phyloP scores from a whole-genome alignment of 345 rosid species.

The Salix arbutifolia region DNA sequence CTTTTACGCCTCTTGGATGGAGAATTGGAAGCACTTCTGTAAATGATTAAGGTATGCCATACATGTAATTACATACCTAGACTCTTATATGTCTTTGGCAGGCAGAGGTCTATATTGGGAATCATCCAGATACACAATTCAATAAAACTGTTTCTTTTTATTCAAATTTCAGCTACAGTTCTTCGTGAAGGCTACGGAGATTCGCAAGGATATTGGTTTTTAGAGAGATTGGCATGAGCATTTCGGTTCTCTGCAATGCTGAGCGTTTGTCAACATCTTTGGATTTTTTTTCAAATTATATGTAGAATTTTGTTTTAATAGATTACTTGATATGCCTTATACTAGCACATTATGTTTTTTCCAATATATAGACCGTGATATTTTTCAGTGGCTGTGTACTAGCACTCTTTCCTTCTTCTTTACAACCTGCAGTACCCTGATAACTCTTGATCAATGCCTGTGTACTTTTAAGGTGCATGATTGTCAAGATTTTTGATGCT shows the following conservation, averaged over 20 bases:
- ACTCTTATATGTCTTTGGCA: not conserved
- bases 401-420: not conserved
- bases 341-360: not conserved
- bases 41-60: not conserved
- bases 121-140: not conserved
- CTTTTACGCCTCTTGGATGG: not conserved
- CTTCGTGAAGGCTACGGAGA: not conserved
- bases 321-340: not conserved
- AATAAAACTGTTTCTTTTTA: not conserved
- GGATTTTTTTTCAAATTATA: not conserved
- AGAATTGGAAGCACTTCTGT: constrained; percentile 4
- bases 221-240: not conserved
- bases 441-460: not conserved
- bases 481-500: not conserved
- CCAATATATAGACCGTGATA: not conserved
- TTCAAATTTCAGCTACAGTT: not conserved
- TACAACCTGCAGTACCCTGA: not conserved
- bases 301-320: not conserved
- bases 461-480: not conserved
- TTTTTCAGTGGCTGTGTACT: not conserved
- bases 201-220: not conserved
- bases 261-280: not conserved
- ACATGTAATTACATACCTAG: not conserved
- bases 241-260: not conserved
- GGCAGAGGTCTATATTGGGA: not conserved